Conservation (phyloP, 441 rosid genomes). For the Brassica balearica region DNA sequence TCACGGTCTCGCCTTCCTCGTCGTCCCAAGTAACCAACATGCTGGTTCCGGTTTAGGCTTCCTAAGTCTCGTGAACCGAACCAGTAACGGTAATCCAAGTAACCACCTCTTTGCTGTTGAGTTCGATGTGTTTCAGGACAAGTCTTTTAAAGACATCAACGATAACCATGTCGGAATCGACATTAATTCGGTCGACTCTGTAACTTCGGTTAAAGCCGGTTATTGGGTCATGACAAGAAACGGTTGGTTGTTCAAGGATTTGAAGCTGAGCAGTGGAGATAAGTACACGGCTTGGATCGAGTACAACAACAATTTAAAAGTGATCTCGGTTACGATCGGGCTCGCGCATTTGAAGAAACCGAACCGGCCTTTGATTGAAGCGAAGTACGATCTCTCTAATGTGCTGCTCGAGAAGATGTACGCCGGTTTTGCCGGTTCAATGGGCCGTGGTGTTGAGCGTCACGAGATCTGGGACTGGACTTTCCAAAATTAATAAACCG, state of each 20-base stretch:
- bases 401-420: not conserved
- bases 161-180: conserved; percentile 51
- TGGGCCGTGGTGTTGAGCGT: not conserved
- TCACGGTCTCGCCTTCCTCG: conserved; percentile 45
- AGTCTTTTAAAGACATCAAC: conserved; percentile 43
- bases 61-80: conserved; percentile 49
- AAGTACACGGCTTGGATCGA: conserved; percentile 51
- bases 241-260: conserved; percentile 39
- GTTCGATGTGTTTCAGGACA: conserved; percentile 49
- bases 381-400: not conserved
- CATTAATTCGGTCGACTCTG: conserved; percentile 41
- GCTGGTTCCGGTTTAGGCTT: conserved; percentile 40
- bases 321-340: conserved; percentile 40
- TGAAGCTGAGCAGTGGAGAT: conserved; percentile 45
- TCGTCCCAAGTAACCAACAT: conserved; percentile 26
- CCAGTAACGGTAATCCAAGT: conserved; percentile 38
- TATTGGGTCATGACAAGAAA: conserved; percentile 42
- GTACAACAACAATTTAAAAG: conserved; percentile 32
- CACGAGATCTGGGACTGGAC: not conserved
- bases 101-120: conserved; percentile 50
- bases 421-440: not conserved
- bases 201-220: conserved; percentile 42
- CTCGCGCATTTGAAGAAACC: conserved; percentile 41
- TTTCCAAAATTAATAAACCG: not conserved
- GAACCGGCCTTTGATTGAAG: conserved; percentile 3